Percentiles rank a stretch among this genome's conserved stretches.
Conservation (phyloP, 306 rosid species). For the Albizia julibrissin region DNA sequence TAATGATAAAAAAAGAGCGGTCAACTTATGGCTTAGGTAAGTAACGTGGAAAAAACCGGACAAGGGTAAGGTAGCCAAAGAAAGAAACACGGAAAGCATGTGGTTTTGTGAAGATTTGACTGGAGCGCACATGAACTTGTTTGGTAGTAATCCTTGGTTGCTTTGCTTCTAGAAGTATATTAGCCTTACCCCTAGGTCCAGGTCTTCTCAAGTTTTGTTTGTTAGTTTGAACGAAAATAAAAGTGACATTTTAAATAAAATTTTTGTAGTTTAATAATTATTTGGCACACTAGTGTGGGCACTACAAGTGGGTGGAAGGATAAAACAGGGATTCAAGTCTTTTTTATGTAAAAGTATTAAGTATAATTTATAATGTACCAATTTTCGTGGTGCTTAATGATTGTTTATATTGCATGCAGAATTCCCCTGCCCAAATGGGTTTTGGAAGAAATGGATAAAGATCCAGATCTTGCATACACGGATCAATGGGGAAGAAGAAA, state of each 20-base stretch:
- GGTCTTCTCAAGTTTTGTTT: not conserved
- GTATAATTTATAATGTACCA: not conserved
- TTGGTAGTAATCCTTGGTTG: not conserved
- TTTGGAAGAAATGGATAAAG: conserved; percentile 72
- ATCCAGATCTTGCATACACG: conserved; percentile 83
- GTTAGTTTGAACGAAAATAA: not conserved
- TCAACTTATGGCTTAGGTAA: not conserved
- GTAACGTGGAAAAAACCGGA: not conserved
- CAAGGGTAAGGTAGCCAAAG: not conserved
- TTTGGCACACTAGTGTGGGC: not conserved
- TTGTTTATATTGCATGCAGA: conserved; percentile 41
- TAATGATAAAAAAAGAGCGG: not conserved
- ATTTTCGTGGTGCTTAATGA: not conserved
- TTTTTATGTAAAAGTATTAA: not conserved
- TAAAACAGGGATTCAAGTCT: not conserved
- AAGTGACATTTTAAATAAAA: not conserved
- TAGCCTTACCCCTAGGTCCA: not conserved
- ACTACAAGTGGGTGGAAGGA: not conserved
- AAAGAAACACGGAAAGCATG: conserved; percentile 17
- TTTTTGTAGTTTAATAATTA: not conserved
- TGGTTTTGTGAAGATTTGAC: conserved; percentile 19
- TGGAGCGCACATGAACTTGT: conserved; percentile 15
- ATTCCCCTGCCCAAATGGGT: conserved; percentile 97
- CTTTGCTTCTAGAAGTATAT: not conserved
- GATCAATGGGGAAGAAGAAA: conserved; percentile 99